These are phyloP conservation scores for Ajuga chamaepitys DNA, from an alignment of 257 asterid genomes.

Conservation along the genomic window DNA sequence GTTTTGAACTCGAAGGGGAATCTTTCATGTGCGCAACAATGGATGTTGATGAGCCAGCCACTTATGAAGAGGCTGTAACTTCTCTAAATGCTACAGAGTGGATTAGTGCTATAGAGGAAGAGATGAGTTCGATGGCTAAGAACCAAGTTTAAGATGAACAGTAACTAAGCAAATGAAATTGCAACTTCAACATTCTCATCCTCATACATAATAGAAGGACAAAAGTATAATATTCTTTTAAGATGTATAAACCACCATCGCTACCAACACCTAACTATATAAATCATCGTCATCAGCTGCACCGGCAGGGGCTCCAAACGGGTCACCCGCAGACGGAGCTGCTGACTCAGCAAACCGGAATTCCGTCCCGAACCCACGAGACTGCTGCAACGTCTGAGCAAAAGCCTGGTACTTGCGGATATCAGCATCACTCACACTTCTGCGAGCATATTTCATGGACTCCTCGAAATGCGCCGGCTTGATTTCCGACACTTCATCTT, in stretches of 20 bases:
- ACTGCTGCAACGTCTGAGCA: slow-evolving; percentile 65
- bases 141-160: too few species aligned
- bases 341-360: slow-evolving; percentile 42
- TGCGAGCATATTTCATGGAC: slow-evolving; percentile 57
- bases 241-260: background rate
- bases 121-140: too few species aligned
- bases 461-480: slow-evolving; percentile 57
- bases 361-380: slow-evolving; percentile 50
- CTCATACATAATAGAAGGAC: background rate
- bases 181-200: background rate
- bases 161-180: background rate
- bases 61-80: too few species aligned
- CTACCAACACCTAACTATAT: slow-evolving; percentile 27
- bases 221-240: background rate
- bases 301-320: slow-evolving; percentile 38
- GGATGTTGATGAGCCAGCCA: too few species aligned
- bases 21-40: too few species aligned
- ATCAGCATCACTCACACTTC: slow-evolving; percentile 60
- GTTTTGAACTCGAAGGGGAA: too few species aligned
- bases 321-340: slow-evolving; percentile 28
- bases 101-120: too few species aligned
- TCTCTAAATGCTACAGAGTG: too few species aligned
- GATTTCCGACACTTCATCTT: slow-evolving; percentile 51
- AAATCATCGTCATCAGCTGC: slow-evolving; percentile 55
- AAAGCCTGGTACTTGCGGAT: slow-evolving; percentile 58